Conservation (phyloP, 306 rosid species). For the Amphicarpaea edgeworthii region DNA sequence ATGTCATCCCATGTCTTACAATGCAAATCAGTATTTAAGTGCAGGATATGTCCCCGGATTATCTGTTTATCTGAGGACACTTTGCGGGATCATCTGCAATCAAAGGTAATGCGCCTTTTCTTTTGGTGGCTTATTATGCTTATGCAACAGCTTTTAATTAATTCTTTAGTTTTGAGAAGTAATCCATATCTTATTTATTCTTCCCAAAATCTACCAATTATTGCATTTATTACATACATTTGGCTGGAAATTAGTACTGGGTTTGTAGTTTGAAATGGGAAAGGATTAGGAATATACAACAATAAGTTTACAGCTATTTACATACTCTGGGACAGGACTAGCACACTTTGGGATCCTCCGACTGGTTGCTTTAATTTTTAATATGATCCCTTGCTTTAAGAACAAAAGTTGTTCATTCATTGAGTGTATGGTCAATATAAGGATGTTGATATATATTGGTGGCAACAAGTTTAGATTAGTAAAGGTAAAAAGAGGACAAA, state of each 20-base stretch:
- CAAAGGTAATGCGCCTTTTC: constrained; percentile 68
- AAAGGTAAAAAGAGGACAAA: neutral
- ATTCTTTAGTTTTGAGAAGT: constrained; percentile 22
- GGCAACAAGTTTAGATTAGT: neutral
- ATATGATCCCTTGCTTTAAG: neutral
- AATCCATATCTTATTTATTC: neutral
- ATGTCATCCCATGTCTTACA: constrained; percentile 57
- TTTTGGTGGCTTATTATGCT: constrained; percentile 26
- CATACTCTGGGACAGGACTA: neutral
- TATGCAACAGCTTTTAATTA: constrained; percentile 3
- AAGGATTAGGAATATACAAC: constrained; percentile 23
- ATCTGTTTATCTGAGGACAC: constrained; percentile 84
- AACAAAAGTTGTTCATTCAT: neutral
- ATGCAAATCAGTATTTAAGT: constrained; percentile 85
- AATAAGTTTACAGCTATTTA: neutral
- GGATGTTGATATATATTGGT: neutral
- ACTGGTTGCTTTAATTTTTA: neutral
- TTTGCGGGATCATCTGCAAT: constrained; percentile 80
- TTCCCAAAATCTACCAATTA: neutral
- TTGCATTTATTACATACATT: constrained; percentile 38
- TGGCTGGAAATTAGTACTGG: constrained; percentile 16
- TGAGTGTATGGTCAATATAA: neutral
- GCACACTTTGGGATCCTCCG: neutral
- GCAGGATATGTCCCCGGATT: constrained; percentile 89
- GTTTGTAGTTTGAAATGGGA: neutral